A percentile compares a stretch with the other conserved stretches of the same genome.
Conservation (phyloP, 2,329 filamentous ascomycete genomes). For the Sclerotiophoma versabilis region DNA sequence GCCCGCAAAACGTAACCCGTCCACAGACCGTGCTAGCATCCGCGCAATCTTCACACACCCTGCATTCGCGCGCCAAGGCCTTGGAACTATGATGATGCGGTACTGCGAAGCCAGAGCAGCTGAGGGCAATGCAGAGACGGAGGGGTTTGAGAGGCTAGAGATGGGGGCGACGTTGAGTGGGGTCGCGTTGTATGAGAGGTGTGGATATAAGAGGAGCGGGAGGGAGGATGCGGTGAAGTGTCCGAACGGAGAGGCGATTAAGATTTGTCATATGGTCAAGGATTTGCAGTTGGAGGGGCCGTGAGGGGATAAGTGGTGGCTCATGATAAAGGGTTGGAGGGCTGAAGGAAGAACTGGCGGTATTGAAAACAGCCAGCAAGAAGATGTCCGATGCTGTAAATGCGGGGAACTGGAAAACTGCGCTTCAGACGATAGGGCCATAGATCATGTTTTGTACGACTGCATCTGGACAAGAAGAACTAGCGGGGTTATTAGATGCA, state of each 20-base stretch:
- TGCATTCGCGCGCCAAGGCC: slow-evolving; percentile 34
- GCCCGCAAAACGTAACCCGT: slow-evolving; percentile 40
- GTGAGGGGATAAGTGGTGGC: not conserved
- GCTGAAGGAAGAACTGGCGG: not conserved
- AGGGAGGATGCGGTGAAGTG: slow-evolving; percentile 42
- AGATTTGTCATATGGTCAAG: slow-evolving; percentile 46
- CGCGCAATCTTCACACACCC: slow-evolving; percentile 48
- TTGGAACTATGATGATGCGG: slow-evolving; percentile 50
- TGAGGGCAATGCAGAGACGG: slow-evolving; percentile 20
- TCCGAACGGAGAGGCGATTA: slow-evolving; percentile 44
- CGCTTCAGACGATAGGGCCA: no score
- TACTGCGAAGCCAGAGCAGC: slow-evolving; percentile 41
- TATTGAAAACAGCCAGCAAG: no score
- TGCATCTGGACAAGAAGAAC: not conserved
- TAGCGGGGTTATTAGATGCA: not conserved
- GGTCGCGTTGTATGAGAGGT: slow-evolving; percentile 44
- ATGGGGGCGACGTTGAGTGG: slow-evolving; percentile 48
- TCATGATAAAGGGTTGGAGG: no score
- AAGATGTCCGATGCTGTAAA: no score
- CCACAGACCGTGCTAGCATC: slow-evolving; percentile 41
- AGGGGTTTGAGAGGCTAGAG: slow-evolving; percentile 40
- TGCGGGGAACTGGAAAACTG: no score
- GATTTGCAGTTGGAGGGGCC: slow-evolving; percentile 22
- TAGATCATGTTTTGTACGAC: no score
- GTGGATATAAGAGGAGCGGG: slow-evolving; percentile 46